Percentiles rank a stretch among this genome's conserved stretches.
Evolutionary conservation across 257 asterid genomes (phyloP).

Genomic region (Phtheirospermum japonicum): DNA sequence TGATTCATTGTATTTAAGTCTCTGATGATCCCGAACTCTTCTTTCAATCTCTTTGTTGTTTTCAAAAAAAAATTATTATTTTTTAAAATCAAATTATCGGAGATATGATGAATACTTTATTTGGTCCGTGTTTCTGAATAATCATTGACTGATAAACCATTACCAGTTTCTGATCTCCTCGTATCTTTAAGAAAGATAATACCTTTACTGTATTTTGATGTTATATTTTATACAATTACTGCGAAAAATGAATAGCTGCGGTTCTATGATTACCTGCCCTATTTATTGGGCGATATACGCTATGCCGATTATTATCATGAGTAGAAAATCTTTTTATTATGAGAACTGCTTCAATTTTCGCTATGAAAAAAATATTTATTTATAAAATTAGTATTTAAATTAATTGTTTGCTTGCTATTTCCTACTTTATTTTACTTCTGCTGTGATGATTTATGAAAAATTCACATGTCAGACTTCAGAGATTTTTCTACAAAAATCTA

Average conservation of each 20-base stretch:
- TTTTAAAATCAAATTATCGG: too few species aligned
- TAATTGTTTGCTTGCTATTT: not conserved
- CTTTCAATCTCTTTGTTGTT: not conserved
- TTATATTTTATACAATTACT: too few species aligned
- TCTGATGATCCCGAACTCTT: constrained; percentile 52
- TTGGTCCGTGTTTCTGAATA: constrained; percentile 88
- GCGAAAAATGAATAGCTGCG: too few species aligned
- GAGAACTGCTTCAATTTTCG: constrained; percentile 48
- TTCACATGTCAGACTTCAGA: constrained; percentile 68
- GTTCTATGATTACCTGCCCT: constrained; percentile 47
- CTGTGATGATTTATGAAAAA: constrained; percentile 43
- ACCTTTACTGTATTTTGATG: too few species aligned
- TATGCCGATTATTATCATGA: constrained; percentile 43
- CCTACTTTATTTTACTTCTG: constrained; percentile 16
- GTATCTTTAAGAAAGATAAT: not conserved
- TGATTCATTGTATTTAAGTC: constrained; percentile 83
- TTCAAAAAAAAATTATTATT: too few species aligned
- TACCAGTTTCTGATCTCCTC: constrained; percentile 67
- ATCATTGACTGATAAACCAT: constrained; percentile 44
- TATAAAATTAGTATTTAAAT: too few species aligned
- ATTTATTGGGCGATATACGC: constrained; percentile 47
- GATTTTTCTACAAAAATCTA: constrained; percentile 34
- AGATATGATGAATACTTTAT: constrained; percentile 46
- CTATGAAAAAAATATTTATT: too few species aligned
- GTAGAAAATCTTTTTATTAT: constrained; percentile 26